These are phyloP conservation scores for Plasmodium coatneyi DNA, from an alignment of 169 alveolate species.

Conservation along the genomic window DNA sequence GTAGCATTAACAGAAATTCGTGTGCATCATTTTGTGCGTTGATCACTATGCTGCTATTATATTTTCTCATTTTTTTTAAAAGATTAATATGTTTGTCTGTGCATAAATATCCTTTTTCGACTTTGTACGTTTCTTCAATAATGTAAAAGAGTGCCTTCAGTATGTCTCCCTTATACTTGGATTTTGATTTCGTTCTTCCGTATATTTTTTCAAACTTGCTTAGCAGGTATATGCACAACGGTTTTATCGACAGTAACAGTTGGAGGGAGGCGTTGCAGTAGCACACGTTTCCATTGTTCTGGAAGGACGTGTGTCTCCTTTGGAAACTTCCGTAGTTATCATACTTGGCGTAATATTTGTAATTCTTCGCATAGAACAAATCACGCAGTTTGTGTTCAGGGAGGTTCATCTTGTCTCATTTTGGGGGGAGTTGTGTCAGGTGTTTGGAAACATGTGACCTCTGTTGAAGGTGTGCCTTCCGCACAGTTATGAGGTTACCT, in stretches of 20 bases:
- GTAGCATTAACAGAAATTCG: slow-evolving; percentile 45
- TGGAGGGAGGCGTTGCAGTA: slow-evolving; percentile 73
- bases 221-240: slow-evolving; percentile 53
- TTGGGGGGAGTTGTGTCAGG: neutral
- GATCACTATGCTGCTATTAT: slow-evolving; percentile 40
- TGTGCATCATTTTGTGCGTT: slow-evolving; percentile 75
- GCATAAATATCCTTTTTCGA: slow-evolving; percentile 6
- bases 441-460: neutral
- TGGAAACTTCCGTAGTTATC: slow-evolving; percentile 25
- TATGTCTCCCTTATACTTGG: slow-evolving; percentile 72
- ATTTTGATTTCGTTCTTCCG: slow-evolving; percentile 31
- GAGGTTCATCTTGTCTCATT: slow-evolving; percentile 67
- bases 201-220: slow-evolving; percentile 26
- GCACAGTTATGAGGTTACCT: neutral
- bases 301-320: slow-evolving; percentile 41
- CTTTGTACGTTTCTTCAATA: slow-evolving; percentile 34
- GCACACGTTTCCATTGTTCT: slow-evolving; percentile 61
- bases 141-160: slow-evolving; percentile 33
- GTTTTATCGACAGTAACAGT: slow-evolving; percentile 53
- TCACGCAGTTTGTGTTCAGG: slow-evolving; percentile 26
- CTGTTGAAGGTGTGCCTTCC: neutral
- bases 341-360: slow-evolving; percentile 45
- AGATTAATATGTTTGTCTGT: slow-evolving; percentile 63
- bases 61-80: slow-evolving; percentile 55
- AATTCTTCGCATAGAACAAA: slow-evolving; percentile 19